A percentile compares a stretch with the other conserved stretches of the same genome.
Evolutionary conservation across 352 stramenopile genomes (phyloP).

Genomic region (Saprolegnia diclina): DNA sequence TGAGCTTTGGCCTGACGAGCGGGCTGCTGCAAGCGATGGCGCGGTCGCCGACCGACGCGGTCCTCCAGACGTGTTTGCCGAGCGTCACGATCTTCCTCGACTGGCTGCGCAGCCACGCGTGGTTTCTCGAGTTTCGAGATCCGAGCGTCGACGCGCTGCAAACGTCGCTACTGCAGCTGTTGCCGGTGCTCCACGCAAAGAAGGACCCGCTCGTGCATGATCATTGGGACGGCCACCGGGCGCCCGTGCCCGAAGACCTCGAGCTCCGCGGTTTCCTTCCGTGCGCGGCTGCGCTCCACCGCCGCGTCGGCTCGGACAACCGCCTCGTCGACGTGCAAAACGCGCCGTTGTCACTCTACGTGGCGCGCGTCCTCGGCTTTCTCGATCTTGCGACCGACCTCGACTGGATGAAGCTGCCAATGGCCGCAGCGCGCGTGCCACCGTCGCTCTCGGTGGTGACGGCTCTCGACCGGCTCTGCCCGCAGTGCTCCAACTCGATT

Average conservation of each 20-base stretch:
- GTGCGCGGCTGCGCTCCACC: conserved; percentile 6
- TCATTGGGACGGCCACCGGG: neutral
- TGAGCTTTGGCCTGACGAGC: conserved; percentile 6
- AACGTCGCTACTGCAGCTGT: conserved; percentile 16
- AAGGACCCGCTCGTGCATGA: conserved; percentile 21
- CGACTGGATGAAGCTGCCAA: conserved; percentile 29
- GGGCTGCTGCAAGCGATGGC: conserved; percentile 14
- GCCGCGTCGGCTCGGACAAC: neutral
- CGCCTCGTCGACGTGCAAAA: conserved; percentile 4
- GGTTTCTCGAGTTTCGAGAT: conserved; percentile 26
- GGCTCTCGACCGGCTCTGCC: neutral
- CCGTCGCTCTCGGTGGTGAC: neutral
- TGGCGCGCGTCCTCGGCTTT: conserved; percentile 31
- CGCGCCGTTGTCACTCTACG: conserved; percentile 27
- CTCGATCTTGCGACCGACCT: conserved; percentile 16
- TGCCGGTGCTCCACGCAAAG: conserved; percentile 18
- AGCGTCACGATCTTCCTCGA: conserved; percentile 37
- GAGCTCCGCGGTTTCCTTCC: conserved; percentile 43
- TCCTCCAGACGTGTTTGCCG: conserved; percentile 39
- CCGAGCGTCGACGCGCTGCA: conserved; percentile 14
- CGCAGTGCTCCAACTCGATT: conserved; percentile 38
- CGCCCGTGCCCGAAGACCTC: conserved; percentile 36
- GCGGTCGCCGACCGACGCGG: conserved; percentile 5
- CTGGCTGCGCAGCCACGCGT: conserved; percentile 40
- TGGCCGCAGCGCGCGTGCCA: conserved; percentile 14